These are phyloP conservation scores for Coemansia sp. DNA, from an alignment of 371 early-diverging fungal genomes.

Conservation along the genomic window DNA sequence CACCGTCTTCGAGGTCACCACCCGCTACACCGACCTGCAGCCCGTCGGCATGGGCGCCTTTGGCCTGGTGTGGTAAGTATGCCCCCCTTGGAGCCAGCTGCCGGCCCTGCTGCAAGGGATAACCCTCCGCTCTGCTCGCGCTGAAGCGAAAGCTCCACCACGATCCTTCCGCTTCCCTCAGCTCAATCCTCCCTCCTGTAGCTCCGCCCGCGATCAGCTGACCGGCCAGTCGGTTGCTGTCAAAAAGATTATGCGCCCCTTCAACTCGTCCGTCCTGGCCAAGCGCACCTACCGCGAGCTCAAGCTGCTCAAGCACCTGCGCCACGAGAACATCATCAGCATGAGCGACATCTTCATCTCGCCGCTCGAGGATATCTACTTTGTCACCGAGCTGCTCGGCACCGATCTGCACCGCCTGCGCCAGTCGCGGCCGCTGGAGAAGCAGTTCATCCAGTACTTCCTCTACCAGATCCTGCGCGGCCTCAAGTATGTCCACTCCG, in stretches of 20 bases:
- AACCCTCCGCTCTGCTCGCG: no score
- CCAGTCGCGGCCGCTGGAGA: slow-evolving; percentile 83
- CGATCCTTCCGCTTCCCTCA: no score
- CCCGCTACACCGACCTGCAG: slow-evolving; percentile 85
- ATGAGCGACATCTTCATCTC: slow-evolving; percentile 89
- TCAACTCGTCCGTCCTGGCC: slow-evolving; percentile 85
- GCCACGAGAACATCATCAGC: slow-evolving; percentile 87
- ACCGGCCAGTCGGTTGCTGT: slow-evolving; percentile 85
- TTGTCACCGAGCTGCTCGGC: slow-evolving; percentile 91
- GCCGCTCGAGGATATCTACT: slow-evolving; percentile 89
- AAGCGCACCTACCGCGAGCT: slow-evolving; percentile 94
- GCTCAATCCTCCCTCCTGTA: slow-evolving; percentile 37
- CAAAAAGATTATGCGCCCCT: slow-evolving; percentile 94
- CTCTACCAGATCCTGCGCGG: slow-evolving; percentile 91
- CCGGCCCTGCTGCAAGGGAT: no score
- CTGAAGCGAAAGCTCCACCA: no score
- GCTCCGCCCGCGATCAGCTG: slow-evolving; percentile 84
- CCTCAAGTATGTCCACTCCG: slow-evolving; percentile 90
- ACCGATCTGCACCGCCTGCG: slow-evolving; percentile 91
- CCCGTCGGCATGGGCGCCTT: slow-evolving; percentile 98
- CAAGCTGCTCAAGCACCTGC: slow-evolving; percentile 83
- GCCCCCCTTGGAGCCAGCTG: neutral
- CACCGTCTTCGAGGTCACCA: slow-evolving; percentile 90
- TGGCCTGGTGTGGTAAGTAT: slow-evolving; percentile 88
- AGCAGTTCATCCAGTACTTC: slow-evolving; percentile 94